Percentiles rank a stretch among this genome's conserved stretches.
Conservation (phyloP, 176 grass and related monocot species). For the Ensete ventricosum region DNA sequence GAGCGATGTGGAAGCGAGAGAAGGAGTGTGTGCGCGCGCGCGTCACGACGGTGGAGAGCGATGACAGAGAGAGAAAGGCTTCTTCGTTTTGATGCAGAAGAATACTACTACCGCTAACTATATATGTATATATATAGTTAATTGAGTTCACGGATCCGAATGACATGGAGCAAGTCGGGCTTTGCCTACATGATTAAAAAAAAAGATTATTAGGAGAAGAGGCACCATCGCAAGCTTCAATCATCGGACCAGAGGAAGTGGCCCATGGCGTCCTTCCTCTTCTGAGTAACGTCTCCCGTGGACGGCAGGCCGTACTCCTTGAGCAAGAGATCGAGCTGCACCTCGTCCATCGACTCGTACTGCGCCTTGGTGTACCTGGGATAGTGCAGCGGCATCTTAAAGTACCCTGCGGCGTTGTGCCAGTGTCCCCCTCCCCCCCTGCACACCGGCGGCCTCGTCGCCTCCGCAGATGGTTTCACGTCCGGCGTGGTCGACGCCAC, state of each 20-base stretch:
- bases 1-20: background rate
- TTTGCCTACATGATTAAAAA: too few species aligned
- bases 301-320: slow-evolving; percentile 6
- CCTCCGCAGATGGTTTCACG: background rate
- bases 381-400: slow-evolving; percentile 22
- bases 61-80: background rate
- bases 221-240: too few species aligned
- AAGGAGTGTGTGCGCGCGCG: background rate
- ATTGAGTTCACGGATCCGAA: too few species aligned
- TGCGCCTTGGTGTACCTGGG: slow-evolving; percentile 12
- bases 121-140: too few species aligned
- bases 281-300: background rate
- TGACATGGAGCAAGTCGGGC: too few species aligned
- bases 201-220: background rate
- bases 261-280: slow-evolving; percentile 8
- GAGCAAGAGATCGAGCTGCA: slow-evolving; percentile 2
- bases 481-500: background rate
- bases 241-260: background rate
- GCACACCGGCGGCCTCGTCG: background rate
- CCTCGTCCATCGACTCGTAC: slow-evolving; percentile 17
- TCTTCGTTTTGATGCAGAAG: background rate
- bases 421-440: background rate
- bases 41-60: background rate
- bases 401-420: background rate
- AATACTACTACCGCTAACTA: too few species aligned